Evolutionary conservation across 139 green algal genomes (phyloP).

Genomic region (Pseudopediastrum boryanum): DNA sequence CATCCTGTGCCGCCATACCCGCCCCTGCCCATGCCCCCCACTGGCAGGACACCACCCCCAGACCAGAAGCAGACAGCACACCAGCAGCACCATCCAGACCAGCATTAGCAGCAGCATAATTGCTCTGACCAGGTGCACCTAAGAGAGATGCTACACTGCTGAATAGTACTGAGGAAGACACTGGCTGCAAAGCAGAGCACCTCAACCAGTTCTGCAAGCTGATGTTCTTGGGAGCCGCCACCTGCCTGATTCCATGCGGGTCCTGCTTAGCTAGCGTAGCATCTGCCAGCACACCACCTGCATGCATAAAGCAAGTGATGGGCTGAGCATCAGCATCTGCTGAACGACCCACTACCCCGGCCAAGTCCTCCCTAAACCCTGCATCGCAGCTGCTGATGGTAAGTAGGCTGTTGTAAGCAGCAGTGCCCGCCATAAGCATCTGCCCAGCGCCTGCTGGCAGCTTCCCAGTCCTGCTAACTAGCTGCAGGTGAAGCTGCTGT

Average conservation of each 20-base stretch:
- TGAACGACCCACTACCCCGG: background rate
- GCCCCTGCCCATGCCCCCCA: constrained; percentile 76
- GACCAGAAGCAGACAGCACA: constrained; percentile 16
- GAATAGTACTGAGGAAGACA: constrained; percentile 57
- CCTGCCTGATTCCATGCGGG: constrained; percentile 38
- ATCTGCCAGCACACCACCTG: constrained; percentile 75
- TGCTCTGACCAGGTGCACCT: constrained; percentile 69
- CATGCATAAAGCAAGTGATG: constrained; percentile 68
- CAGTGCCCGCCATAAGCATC: constrained; percentile 2
- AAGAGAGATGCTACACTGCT: constrained; percentile 75
- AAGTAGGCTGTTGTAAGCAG: constrained; percentile 30
- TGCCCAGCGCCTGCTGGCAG: constrained; percentile 25
- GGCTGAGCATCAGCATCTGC: constrained; percentile 7
- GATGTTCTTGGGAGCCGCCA: constrained; percentile 53
- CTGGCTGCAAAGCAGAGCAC: constrained; percentile 9
- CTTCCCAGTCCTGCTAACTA: constrained; percentile 19
- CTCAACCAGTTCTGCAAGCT: constrained; percentile 5
- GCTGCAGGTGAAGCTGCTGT: constrained; percentile 9
- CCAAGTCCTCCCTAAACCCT: background rate
- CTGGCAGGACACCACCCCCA: constrained; percentile 61
- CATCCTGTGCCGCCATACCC: constrained; percentile 66
- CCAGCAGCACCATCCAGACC: constrained; percentile 55
- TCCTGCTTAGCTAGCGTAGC: constrained; percentile 70
- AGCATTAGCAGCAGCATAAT: constrained; percentile 75
- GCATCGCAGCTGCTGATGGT: constrained; percentile 25